Conservation (phyloP, 805 yeast species). For the Phaffomyces antillensis region DNA sequence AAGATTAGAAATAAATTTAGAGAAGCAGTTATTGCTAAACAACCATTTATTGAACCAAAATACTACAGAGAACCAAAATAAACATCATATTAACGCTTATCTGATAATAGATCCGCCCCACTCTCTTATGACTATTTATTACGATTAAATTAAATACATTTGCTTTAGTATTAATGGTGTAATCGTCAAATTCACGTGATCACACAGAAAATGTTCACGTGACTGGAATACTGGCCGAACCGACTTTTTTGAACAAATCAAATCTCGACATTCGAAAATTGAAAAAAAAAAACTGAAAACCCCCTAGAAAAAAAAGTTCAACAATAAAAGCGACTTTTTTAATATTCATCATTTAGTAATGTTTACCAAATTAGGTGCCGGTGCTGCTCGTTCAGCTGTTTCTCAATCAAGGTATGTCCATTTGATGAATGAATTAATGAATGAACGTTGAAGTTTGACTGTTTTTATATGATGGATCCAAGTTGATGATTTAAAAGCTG, state of each 20-base stretch:
- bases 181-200: background rate
- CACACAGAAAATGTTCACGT: background rate
- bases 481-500: background rate
- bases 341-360: conserved; percentile 9
- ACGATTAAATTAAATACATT: too few relatives aligned
- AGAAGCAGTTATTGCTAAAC: conserved; percentile 65
- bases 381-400: conserved; percentile 26
- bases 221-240: conserved; percentile 1
- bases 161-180: background rate
- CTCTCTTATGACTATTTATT: too few relatives aligned
- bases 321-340: conserved; percentile 1
- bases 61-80: conserved; percentile 44
- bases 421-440: background rate
- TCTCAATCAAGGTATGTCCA: conserved; percentile 23
- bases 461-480: background rate
- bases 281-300: conserved; percentile 13
- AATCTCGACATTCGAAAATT: conserved; percentile 12
- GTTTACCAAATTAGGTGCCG: conserved; percentile 26
- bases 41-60: conserved; percentile 77
- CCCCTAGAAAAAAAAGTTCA: conserved; percentile 5
- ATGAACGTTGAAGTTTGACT: background rate
- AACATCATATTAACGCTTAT: background rate
- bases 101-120: background rate
- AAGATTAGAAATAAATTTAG: conserved; percentile 80
- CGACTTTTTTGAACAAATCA: conserved; percentile 15